A percentile compares a stretch with the other conserved stretches of the same genome.
Evolutionary conservation across 768 basidiomycete species (phyloP).

Genomic region (Chlorophyllum brunneum): DNA sequence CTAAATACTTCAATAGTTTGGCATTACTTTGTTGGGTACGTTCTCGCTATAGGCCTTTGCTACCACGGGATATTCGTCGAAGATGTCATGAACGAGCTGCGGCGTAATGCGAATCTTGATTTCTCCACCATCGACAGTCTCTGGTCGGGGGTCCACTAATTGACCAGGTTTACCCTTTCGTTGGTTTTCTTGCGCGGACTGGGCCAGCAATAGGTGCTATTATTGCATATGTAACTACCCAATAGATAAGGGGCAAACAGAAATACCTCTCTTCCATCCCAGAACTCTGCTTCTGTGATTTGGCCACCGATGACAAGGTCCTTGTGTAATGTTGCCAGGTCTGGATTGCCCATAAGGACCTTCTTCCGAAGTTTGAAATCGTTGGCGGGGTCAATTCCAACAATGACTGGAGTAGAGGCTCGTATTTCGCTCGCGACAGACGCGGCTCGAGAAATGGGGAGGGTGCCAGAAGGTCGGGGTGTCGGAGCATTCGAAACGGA

Average conservation of each 20-base stretch:
- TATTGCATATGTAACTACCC: conserved; percentile 15
- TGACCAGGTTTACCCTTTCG: conserved; percentile 81
- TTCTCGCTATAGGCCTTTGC: conserved; percentile 90
- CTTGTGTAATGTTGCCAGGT: conserved; percentile 76
- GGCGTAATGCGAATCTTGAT: conserved; percentile 88
- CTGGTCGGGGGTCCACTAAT: conserved; percentile 84
- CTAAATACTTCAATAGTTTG: conserved; percentile 12
- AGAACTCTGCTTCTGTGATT: conserved; percentile 92
- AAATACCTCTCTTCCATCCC: conserved; percentile 90
- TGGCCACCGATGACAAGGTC: conserved; percentile 84
- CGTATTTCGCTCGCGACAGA: conserved; percentile 55
- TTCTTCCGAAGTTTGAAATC: conserved; percentile 77
- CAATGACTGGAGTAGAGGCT: conserved; percentile 48
- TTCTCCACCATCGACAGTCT: conserved; percentile 80
- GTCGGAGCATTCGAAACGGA: conserved; percentile 25
- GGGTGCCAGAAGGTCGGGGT: conserved; percentile 19
- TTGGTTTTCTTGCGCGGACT: conserved; percentile 70
- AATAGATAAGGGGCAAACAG: conserved; percentile 10
- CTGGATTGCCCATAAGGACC: conserved; percentile 74
- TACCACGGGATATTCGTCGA: conserved; percentile 96
- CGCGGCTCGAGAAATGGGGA: conserved; percentile 54
- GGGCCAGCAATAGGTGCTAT: conserved; percentile 73
- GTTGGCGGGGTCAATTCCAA: conserved; percentile 53
- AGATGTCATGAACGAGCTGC: conserved; percentile 91
- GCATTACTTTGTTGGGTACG: conserved; percentile 75